phyloP scores from a whole-genome alignment of 371 early-diverging fungal species.

The Mucor sp. region DNA sequence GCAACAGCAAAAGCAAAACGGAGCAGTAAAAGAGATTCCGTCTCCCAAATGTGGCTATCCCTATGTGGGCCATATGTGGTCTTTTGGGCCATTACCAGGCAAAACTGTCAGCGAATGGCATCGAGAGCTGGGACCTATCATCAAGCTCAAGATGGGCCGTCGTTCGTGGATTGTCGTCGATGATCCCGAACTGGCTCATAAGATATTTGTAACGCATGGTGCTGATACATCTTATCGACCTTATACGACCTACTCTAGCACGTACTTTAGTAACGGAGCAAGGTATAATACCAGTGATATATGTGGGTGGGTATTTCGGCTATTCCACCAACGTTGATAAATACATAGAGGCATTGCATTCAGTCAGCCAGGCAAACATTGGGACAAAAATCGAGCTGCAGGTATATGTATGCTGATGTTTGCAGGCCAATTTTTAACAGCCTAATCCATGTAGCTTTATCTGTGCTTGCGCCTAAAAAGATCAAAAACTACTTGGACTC shows the following conservation, averaged over 20 bases:
- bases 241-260: not conserved
- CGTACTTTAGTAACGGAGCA: not conserved
- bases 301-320: not conserved
- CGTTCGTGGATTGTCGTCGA: conserved; percentile 15
- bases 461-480: conserved; percentile 10
- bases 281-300: not conserved
- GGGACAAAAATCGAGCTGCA: not conserved
- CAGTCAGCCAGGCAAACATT: not conserved
- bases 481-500: not conserved
- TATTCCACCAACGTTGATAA: not conserved
- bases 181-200: conserved; percentile 22
- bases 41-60: conserved; percentile 6
- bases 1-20: not conserved
- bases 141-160: conserved; percentile 14
- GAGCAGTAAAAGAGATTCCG: conserved; percentile 4
- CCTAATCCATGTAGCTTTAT: not conserved
- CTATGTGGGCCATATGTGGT: conserved; percentile 20
- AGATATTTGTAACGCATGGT: conserved; percentile 20
- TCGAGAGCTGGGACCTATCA: conserved; percentile 16
- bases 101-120: conserved; percentile 18
- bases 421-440: not conserved
- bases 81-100: conserved; percentile 13
- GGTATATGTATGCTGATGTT: not conserved
- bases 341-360: conserved; percentile 13
- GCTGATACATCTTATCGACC: conserved; percentile 10